Conservation (phyloP, 2,329 filamentous ascomycete species). For the Simplicillium aogashimaense region DNA sequence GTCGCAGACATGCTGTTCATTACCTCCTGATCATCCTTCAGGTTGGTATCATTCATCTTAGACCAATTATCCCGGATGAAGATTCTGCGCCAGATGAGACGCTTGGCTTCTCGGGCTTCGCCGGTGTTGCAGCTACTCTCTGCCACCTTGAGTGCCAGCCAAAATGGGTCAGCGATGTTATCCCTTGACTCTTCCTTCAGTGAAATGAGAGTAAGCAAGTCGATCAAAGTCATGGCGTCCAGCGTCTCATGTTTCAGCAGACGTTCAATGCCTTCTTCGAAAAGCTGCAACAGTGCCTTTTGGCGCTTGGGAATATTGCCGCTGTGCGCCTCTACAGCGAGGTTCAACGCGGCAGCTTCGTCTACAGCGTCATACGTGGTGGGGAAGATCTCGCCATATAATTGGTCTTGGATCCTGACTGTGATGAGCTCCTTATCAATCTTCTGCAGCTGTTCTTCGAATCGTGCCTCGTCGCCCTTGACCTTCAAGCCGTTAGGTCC, state of each 20-base stretch:
- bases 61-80: slow-evolving; percentile 81
- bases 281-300: slow-evolving; percentile 57
- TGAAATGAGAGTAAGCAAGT: slow-evolving; percentile 67
- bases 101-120: slow-evolving; percentile 47
- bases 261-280: slow-evolving; percentile 59
- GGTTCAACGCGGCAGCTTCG: slow-evolving; percentile 63
- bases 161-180: slow-evolving; percentile 60
- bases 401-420: slow-evolving; percentile 67
- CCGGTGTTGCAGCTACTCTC: slow-evolving; percentile 44
- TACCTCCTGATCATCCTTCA: slow-evolving; percentile 62
- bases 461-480: slow-evolving; percentile 21
- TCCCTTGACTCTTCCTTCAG: slow-evolving; percentile 36
- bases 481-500: slow-evolving; percentile 27
- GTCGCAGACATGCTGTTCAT: slow-evolving; percentile 54
- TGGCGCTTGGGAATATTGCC: slow-evolving; percentile 45
- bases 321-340: slow-evolving; percentile 62
- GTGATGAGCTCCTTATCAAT: slow-evolving; percentile 57
- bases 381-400: slow-evolving; percentile 62
- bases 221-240: slow-evolving; percentile 54
- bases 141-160: slow-evolving; percentile 56
- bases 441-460: slow-evolving; percentile 34
- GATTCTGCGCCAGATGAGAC: slow-evolving; percentile 77
- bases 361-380: slow-evolving; percentile 67
- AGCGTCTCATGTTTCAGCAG: slow-evolving; percentile 66
- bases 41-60: slow-evolving; percentile 64